phyloP scores from a whole-genome alignment of 306 rosid genomes.

The Vigna trinervia region DNA sequence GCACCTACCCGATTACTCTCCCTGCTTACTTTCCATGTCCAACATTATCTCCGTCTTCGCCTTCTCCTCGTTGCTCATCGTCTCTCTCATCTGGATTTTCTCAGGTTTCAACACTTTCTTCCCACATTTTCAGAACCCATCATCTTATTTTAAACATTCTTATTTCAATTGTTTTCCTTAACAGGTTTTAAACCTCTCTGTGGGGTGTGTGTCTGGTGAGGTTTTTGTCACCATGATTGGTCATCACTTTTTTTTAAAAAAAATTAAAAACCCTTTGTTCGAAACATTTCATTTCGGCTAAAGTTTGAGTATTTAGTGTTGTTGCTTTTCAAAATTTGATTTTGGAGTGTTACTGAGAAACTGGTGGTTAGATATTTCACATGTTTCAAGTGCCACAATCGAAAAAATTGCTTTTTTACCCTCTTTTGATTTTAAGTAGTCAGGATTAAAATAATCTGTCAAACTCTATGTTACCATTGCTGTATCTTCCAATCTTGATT shows the following conservation, averaged over 20 bases:
- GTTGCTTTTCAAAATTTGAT: background rate
- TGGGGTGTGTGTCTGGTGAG: background rate
- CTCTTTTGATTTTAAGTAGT: background rate
- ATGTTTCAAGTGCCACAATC: no score
- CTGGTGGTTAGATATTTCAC: background rate
- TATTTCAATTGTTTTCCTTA: no score
- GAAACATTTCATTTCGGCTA: no score
- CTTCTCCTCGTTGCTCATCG: conserved; percentile 52
- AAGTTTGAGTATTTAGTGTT: background rate
- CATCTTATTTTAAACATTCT: no score
- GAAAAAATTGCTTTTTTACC: background rate
- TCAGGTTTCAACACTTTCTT: conserved; percentile 54
- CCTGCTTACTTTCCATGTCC: conserved; percentile 59
- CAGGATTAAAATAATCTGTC: background rate
- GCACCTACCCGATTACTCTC: conserved; percentile 67
- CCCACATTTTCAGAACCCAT: background rate
- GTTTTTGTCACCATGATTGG: background rate
- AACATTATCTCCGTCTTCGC: conserved; percentile 57
- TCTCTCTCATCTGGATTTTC: conserved; percentile 60
- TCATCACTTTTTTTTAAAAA: no score
- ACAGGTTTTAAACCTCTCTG: background rate
- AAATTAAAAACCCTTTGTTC: no score
- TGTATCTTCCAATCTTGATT: background rate
- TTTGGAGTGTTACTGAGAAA: no score
- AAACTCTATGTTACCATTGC: background rate